Evolutionary conservation across 192 early-diverging fungal genomes (phyloP).

Genomic region (Linnemannia schmuckeri): DNA sequence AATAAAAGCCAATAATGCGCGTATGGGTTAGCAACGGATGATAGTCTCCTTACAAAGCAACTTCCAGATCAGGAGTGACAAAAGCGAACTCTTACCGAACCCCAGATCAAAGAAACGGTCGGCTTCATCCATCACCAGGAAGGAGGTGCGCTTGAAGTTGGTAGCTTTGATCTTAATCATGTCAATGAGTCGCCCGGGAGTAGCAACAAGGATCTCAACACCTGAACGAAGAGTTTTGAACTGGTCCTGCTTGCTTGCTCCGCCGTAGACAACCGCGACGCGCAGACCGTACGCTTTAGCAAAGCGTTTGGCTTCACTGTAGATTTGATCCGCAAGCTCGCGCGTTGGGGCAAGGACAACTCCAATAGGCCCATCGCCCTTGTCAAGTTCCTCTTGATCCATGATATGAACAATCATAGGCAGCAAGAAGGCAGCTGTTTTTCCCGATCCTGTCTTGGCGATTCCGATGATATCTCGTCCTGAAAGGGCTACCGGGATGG

Average conservation of each 20-base stretch:
- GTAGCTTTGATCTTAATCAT: conserved; percentile 91
- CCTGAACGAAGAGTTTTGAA: conserved; percentile 83
- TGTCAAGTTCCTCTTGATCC: conserved; percentile 82
- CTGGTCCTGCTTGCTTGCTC: conserved; percentile 86
- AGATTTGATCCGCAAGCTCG: conserved; percentile 85
- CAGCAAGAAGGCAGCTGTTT: conserved; percentile 86
- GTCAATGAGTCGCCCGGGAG: conserved; percentile 90
- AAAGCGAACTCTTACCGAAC: conserved; percentile 77
- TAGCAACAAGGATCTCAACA: conserved; percentile 85
- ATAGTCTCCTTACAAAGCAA: not conserved
- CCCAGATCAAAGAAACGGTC: conserved; percentile 97
- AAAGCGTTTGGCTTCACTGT: conserved; percentile 83
- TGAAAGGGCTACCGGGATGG: conserved; percentile 79
- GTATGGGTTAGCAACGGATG: not conserved
- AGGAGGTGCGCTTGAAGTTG: conserved; percentile 83
- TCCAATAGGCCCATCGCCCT: conserved; percentile 86
- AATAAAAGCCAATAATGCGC: not conserved
- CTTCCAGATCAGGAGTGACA: conserved; percentile 34
- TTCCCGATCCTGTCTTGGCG: conserved; percentile 89
- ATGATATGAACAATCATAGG: conserved; percentile 90
- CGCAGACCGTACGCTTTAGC: conserved; percentile 80
- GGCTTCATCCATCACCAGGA: conserved; percentile 95
- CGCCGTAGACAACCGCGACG: conserved; percentile 81
- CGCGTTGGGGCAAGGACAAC: conserved; percentile 83
- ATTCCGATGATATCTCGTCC: conserved; percentile 90